A percentile compares a stretch with the other conserved stretches of the same genome.
phyloP scores from a whole-genome alignment of 2,329 filamentous ascomycete genomes.

The Rutstroemia sp. region DNA sequence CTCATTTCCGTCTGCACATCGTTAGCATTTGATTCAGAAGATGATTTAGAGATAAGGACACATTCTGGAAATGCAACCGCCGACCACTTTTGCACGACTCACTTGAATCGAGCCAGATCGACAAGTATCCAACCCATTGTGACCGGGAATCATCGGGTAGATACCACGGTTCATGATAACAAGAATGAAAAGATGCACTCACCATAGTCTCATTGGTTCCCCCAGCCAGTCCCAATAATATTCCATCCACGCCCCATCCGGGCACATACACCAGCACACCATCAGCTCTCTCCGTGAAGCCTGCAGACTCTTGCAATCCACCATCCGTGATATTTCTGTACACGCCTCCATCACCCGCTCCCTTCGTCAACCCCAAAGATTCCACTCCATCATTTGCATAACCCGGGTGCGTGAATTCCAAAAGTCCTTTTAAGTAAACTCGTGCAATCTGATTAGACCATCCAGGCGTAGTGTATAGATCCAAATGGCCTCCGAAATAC shows the following conservation, averaged over 20 bases:
- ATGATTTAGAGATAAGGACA: slow-evolving; percentile 27
- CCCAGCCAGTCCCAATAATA: slow-evolving; percentile 65
- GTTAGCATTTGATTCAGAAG: slow-evolving; percentile 6
- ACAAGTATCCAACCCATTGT: too few relatives aligned
- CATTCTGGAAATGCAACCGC: neutral
- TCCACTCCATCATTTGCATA: slow-evolving; percentile 56
- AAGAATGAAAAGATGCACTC: slow-evolving; percentile 22
- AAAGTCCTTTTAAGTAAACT: slow-evolving; percentile 64
- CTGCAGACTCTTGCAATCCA: slow-evolving; percentile 56
- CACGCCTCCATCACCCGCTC: slow-evolving; percentile 52
- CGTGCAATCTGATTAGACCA: slow-evolving; percentile 60
- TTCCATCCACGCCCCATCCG: slow-evolving; percentile 63
- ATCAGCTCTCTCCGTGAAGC: slow-evolving; percentile 68
- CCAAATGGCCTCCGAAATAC: slow-evolving; percentile 67
- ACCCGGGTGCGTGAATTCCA: slow-evolving; percentile 71
- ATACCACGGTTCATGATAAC: too few relatives aligned
- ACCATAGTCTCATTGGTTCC: slow-evolving; percentile 63
- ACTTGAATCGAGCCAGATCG: too few relatives aligned
- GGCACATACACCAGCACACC: slow-evolving; percentile 67
- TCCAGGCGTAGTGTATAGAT: slow-evolving; percentile 46
- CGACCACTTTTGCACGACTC: too few relatives aligned
- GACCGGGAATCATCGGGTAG: too few relatives aligned
- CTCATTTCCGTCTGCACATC: slow-evolving; percentile 50
- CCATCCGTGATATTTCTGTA: slow-evolving; percentile 71
- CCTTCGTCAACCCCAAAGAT: slow-evolving; percentile 42